Percentiles rank a stretch among this genome's conserved stretches.
phyloP scores from a whole-genome alignment of 1,284 basidiomycete species.

The Ustilago xerochloae region DNA sequence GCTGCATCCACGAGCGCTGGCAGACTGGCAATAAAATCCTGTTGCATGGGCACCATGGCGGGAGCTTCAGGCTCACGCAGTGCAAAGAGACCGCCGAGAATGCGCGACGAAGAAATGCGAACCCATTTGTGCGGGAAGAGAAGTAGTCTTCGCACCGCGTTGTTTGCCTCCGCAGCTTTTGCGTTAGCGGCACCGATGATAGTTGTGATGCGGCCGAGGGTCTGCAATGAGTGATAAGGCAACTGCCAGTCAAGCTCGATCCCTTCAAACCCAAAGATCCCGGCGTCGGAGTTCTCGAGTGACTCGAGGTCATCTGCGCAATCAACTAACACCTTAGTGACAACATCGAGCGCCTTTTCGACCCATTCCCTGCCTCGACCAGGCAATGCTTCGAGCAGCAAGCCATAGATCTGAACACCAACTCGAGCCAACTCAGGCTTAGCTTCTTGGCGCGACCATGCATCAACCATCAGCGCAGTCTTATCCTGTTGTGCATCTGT shows the following conservation, averaged over 20 bases:
- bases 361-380: constrained; percentile 25
- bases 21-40: constrained; percentile 71
- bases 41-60: constrained; percentile 55
- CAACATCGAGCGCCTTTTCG: constrained; percentile 26
- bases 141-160: constrained; percentile 77
- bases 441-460: constrained; percentile 78
- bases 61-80: constrained; percentile 15
- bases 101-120: constrained; percentile 80
- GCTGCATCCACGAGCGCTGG: constrained; percentile 78
- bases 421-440: constrained; percentile 78
- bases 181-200: constrained; percentile 5
- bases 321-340: constrained; percentile 32
- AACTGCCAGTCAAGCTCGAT: constrained; percentile 79
- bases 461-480: constrained; percentile 79
- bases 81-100: constrained; percentile 79
- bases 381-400: constrained; percentile 71
- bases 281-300: constrained; percentile 31
- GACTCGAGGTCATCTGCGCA: constrained; percentile 53
- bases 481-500: constrained; percentile 75
- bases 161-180: constrained; percentile 5
- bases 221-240: constrained; percentile 78
- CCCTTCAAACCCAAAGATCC: constrained; percentile 70
- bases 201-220: constrained; percentile 22
- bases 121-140: constrained; percentile 96
- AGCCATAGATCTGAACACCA: constrained; percentile 74